Evolutionary conservation across 2,329 filamentous ascomycete genomes (phyloP).

Genomic region (Alternaria tenuissima): DNA sequence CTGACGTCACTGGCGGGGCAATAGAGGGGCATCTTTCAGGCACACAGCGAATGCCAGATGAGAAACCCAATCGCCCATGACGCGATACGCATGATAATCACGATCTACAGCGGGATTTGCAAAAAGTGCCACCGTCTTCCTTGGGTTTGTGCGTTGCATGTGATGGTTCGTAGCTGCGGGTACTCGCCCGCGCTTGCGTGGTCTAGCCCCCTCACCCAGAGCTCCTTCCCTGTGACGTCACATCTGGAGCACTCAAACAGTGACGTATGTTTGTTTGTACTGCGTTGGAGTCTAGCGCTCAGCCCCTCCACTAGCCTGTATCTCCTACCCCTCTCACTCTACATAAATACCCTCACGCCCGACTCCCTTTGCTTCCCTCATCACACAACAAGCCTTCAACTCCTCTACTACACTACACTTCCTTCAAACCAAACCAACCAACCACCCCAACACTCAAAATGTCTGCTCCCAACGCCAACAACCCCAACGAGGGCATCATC

Average conservation of each 20-base stretch:
- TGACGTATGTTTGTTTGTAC: constrained; percentile 14
- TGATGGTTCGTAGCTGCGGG: constrained; percentile 8
- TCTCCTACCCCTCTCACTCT: constrained; percentile 10
- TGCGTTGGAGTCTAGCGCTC: constrained; percentile 2
- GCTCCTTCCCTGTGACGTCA: constrained; percentile 10
- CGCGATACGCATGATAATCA: constrained; percentile 22
- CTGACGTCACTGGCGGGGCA: constrained; percentile 17
- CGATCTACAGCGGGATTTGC: constrained; percentile 24
- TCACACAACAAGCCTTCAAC: constrained; percentile 24
- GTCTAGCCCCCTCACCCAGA: constrained; percentile 13
- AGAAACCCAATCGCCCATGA: constrained; percentile 11
- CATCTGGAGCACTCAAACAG: background rate
- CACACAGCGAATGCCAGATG: constrained; percentile 16
- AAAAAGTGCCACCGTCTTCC: constrained; percentile 13
- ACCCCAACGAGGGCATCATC: constrained; percentile 55
- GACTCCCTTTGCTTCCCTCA: constrained; percentile 18
- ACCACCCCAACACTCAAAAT: constrained; percentile 45
- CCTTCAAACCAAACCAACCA: constrained; percentile 12
- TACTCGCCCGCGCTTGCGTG: constrained; percentile 3
- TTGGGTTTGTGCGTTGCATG: constrained; percentile 15
- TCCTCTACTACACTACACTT: constrained; percentile 8
- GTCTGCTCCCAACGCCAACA: constrained; percentile 56
- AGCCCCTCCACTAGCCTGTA: constrained; percentile 8
- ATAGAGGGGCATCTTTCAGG: constrained; percentile 15
- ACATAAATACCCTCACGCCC: constrained; percentile 27